Evolutionary conservation across 768 basidiomycete species (phyloP), one percentile per base, ranked within the genome.

Genomic region (Mycena pura): DNA sequence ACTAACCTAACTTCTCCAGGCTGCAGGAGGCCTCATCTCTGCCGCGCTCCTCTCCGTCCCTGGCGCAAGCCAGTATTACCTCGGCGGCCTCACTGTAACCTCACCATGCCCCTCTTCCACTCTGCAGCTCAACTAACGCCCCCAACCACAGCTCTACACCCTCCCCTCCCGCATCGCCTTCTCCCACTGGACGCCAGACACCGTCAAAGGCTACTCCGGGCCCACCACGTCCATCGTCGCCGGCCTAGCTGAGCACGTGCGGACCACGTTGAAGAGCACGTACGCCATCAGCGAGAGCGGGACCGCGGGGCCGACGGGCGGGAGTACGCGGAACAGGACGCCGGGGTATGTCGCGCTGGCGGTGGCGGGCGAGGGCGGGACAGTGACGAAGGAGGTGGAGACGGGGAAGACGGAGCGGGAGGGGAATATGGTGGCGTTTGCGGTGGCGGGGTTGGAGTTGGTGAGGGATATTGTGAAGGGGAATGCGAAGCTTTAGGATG

Each of bases 291-390:
- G 32, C 47, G 47, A 49, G 31, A 49, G 47, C 47, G 49, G 49
- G 49, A 50, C 34, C 32, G 49, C 49, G 49, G 49, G 49, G 34
- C 49, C 49, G 49, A 50, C 49, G 49, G 49, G 49, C 15, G 49
- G 49, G 34, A 50, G 22, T 38, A 50, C 49, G 34, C 49, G 50
- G 36, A 51, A 51, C 25, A 51, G 50, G 50, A 51, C 50, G 50
- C 50, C 50, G 38, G 50, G 50, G 36, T 51, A 51, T 51, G 50
- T 51, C 25, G 50, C 50, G 50, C 50, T 51, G 50, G 50, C 50
- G 36, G 50, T 51, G 50, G 50, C 36, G 36, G 36, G 50, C 38
- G 50, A 51, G 50, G 38, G 38, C 36, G 50, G 50, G 50, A 39
- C 50, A 28, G 36, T 51, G 36, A 51, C 50, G 38, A 51, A n/a